These are phyloP conservation scores for Chrysanthemum seticuspe DNA, from an alignment of 129 eudicot species.

Conservation along the genomic window DNA sequence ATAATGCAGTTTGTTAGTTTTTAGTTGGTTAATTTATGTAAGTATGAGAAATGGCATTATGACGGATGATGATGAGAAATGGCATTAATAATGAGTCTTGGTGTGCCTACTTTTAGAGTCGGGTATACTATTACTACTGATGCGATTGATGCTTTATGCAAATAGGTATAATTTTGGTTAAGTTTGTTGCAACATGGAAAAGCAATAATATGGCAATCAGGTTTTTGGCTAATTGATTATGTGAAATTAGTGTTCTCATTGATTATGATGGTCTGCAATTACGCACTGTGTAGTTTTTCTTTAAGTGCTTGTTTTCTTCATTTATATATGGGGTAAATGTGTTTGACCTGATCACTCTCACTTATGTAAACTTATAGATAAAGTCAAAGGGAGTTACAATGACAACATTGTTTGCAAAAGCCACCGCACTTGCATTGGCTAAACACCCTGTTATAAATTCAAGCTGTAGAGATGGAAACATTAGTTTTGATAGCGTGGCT, in stretches of 20 bases:
- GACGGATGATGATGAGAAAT: too few relatives aligned
- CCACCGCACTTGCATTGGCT: conserved; percentile 91
- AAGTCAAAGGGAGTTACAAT: conserved; percentile 95
- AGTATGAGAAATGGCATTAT: too few relatives aligned
- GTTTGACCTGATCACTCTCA: background rate
- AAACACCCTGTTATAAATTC: conserved; percentile 93
- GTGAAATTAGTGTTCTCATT: background rate
- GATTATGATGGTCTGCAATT: background rate
- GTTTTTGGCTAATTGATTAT: background rate
- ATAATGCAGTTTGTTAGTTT: too few relatives aligned
- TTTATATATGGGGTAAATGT: background rate
- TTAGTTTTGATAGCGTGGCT: too few relatives aligned
- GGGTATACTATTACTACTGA: conserved; percentile 92
- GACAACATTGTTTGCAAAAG: conserved; percentile 93
- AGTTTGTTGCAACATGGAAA: background rate
- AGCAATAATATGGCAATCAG: too few relatives aligned
- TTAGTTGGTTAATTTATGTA: too few relatives aligned
- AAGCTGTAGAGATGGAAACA: conserved; percentile 92
- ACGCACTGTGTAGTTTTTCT: background rate
- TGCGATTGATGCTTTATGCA: conserved; percentile 94
- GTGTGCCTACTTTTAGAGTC: conserved; percentile 92
- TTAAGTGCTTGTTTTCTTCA: background rate
- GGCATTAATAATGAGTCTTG: conserved; percentile 53
- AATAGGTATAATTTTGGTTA: conserved; percentile 54
- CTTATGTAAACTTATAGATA: conserved; percentile 35